Base-by-base conservation (phyloP, 176 grass and related monocot species). In the Triticum monococcum region DNA sequence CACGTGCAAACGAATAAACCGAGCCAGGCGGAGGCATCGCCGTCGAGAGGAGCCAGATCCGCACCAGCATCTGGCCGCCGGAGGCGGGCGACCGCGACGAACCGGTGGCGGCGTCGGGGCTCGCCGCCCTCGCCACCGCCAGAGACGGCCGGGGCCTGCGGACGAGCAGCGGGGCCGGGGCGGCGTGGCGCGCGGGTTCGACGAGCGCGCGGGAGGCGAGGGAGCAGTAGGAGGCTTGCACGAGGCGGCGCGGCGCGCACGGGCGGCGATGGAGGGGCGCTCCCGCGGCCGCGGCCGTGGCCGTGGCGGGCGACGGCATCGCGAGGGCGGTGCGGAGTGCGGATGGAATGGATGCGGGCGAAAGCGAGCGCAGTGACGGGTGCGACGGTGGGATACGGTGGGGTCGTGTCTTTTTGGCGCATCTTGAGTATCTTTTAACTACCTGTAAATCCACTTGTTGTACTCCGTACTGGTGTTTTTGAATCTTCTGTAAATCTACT, bases 31-130 rank as follows among this genome's bases (percentile, higher is more conserved):
- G 79, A 79, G 33, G 75, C 57, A 77, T 65, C 40, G 65, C 22
- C 69, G 12, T 3, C 25, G 24, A 37, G 33, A 35, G 48, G 28
- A 70, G 18, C 18, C 78, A 89, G 90, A 92, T 86, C 78, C 74
- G 76, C 80, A 98, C 96, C 77, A 98, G 90, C 93, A 98, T 98
- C 90, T 95, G 94, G n/a, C 89, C 91, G 14, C 86, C 90, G 36
- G 93, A 81, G 26, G 81, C 45, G 38, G 91, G 86, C 25, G 86
- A 86, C 17, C 76, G 81, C 78, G 69, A 78, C 18, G 45, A 48
- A 48, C 48, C 83, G 66, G 78, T 90, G 63, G 82, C 79, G 32
- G 86, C 81, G 65, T 83, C 86, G 18, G 92, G 43, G 65, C 79
- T 70, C 28, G 88, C 93, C 35, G 88, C 70, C 80, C 83, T 77